Base-by-base conservation (phyloP, 2,329 filamentous ascomycete genomes). In the Elsinoe australis region DNA sequence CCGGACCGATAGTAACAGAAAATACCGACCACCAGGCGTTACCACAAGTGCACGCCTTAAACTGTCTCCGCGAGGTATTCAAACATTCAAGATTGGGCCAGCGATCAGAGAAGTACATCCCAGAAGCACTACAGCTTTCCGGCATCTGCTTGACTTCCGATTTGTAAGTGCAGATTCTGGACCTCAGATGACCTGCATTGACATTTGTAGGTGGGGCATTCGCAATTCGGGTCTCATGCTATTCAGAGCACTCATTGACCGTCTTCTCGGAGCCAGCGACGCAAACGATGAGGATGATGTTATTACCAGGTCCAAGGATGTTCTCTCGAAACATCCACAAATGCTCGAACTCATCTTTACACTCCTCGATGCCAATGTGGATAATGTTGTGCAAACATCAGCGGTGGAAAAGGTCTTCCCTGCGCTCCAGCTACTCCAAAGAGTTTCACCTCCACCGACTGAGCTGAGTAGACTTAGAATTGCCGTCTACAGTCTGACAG, bases 21-120 rank as follows among this genome's bases (percentile, higher is more conserved):
- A 67, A 62, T 7, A 70, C 75, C 2, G 82, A 69, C 9, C 70
- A 71, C 8, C 67, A 71, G 52, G 70, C 76, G 41, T 68, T 96
- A 3, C 84, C 88, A 0, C 90, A 98, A 64, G 92, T 98, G 0
- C 92, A 98, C 64, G 88, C 92, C 0, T 76, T 95, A 61, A 98
- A 98, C 62, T 95, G 86, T 52, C 70, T 98, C 50, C 92, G 92
- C 61, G 88, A 94, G 54, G 82, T 95, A 2, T 92, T 95, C 65
- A 90, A 86, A 50, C 88, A 83, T 55, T 87, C 87, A 0, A 78
- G 80, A 42, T 72, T 96, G 10, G 75, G 85, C 21, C 79, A 79
- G 49, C 75, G 76, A 47, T 85, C 87, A 0, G 87, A 94, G 58
- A 71, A 71, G 0, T 83, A 88, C 56, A 73, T 95, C 5, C 80